phyloP scores from a whole-genome alignment of 371 early-diverging fungal species.

The Mycotypha africana region DNA sequence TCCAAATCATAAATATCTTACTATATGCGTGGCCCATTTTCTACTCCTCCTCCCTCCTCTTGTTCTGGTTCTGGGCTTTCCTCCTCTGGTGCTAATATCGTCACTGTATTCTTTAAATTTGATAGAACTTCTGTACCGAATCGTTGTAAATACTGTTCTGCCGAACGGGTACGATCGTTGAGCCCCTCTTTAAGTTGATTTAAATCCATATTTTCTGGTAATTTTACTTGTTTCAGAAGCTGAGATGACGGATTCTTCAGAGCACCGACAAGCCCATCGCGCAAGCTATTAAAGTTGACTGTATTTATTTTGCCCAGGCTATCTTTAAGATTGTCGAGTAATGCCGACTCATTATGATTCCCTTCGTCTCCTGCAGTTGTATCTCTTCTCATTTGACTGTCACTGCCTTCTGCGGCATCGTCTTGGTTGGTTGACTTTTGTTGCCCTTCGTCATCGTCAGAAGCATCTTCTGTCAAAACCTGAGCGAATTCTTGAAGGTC shows the following conservation, averaged over 20 bases:
- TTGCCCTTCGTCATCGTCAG: slow-evolving; percentile 17
- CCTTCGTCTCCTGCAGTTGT: not conserved
- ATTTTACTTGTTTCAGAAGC: slow-evolving; percentile 21
- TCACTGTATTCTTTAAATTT: slow-evolving; percentile 29
- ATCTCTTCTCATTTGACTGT: not conserved
- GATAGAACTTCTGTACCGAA: slow-evolving; percentile 41
- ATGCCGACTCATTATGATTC: slow-evolving; percentile 6
- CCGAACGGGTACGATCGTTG: slow-evolving; percentile 38
- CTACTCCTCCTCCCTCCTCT: no score
- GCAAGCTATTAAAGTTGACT: slow-evolving; percentile 15
- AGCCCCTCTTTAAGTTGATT: slow-evolving; percentile 32
- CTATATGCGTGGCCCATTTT: slow-evolving; percentile 29
- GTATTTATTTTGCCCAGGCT: slow-evolving; percentile 27
- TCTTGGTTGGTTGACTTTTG: slow-evolving; percentile 4
- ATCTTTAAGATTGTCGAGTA: slow-evolving; percentile 17
- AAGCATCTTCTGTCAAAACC: slow-evolving; percentile 35
- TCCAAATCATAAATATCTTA: slow-evolving; percentile 5
- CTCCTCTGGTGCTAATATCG: slow-evolving; percentile 32
- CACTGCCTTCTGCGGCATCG: not conserved
- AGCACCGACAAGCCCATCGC: slow-evolving; percentile 18
- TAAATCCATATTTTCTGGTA: slow-evolving; percentile 43
- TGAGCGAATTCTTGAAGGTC: slow-evolving; percentile 44
- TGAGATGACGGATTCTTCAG: slow-evolving; percentile 20
- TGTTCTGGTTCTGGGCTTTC: slow-evolving; percentile 19
- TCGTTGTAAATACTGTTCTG: slow-evolving; percentile 44